phyloP scores from a whole-genome alignment of 225 moss, liverwort and hornwort genomes.

The Antitrichia curtipendula region DNA sequence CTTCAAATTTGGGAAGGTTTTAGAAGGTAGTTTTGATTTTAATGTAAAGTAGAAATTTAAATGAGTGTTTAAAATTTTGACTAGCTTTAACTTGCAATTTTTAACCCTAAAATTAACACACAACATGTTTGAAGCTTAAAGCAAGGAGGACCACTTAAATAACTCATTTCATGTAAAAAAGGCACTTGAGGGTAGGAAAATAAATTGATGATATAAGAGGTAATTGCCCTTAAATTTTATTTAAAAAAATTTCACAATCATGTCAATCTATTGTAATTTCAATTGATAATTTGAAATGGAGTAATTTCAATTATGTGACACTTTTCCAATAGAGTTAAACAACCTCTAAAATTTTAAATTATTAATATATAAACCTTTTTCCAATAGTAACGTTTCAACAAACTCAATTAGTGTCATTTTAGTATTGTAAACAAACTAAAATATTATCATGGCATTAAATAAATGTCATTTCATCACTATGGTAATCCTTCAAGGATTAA shows the following conservation, averaged over 20 bases:
- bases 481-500: neutral
- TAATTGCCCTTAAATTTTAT: neutral
- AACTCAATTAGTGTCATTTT: neutral
- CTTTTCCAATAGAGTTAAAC: neutral
- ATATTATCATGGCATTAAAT: neutral
- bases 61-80: neutral
- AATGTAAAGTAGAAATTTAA: neutral
- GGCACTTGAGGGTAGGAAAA: neutral
- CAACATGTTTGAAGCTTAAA: neutral
- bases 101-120: accelerated
- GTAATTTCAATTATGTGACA: too few relatives aligned
- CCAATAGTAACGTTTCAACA: accelerated
- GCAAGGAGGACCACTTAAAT: neutral
- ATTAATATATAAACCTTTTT: neutral
- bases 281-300: too few relatives aligned
- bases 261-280: neutral
- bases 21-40: neutral
- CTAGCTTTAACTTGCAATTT: neutral
- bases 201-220: neutral
- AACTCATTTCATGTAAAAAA: neutral
- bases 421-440: neutral
- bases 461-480: neutral
- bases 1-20: neutral
- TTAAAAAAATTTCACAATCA: neutral
- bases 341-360: neutral